Evolutionary conservation across 2,329 filamentous ascomycete genomes (phyloP).

Genomic region (Penicillium vulpinum): DNA sequence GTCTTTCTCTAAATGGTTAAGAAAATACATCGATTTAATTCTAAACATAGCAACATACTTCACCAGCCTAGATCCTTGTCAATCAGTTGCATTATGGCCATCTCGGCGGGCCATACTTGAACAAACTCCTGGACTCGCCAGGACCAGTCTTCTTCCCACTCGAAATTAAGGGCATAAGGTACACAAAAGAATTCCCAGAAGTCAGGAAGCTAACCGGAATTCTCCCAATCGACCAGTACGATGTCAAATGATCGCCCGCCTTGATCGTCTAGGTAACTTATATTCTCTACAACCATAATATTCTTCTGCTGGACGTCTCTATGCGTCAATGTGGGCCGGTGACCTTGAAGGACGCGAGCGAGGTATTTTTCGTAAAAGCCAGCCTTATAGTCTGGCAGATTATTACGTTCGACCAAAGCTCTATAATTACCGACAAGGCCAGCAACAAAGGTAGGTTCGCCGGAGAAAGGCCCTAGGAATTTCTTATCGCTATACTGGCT

Average conservation of each 20-base stretch:
- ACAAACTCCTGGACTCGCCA: slow-evolving; percentile 30
- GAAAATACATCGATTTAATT: too few species aligned
- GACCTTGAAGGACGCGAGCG: slow-evolving; percentile 26
- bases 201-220: slow-evolving; percentile 30
- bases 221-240: slow-evolving; percentile 31
- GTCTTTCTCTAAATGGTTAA: too few species aligned
- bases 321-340: slow-evolving; percentile 33
- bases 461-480: slow-evolving; percentile 27
- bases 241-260: slow-evolving; percentile 32
- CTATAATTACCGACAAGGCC: slow-evolving; percentile 28
- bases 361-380: slow-evolving; percentile 32
- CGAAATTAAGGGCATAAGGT: slow-evolving; percentile 17
- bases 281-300: slow-evolving; percentile 27
- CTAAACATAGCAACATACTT: too few species aligned
- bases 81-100: slow-evolving; percentile 29
- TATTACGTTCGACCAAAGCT: slow-evolving; percentile 21
- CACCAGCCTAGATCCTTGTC: too few species aligned
- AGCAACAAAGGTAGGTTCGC: slow-evolving; percentile 28
- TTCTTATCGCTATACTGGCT: slow-evolving; percentile 14
- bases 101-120: slow-evolving; percentile 31
- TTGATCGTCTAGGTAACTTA: slow-evolving; percentile 17
- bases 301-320: slow-evolving; percentile 34
- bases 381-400: slow-evolving; percentile 25
- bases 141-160: slow-evolving; percentile 32
- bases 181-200: slow-evolving; percentile 33